Evolutionary conservation across 768 basidiomycete genomes (phyloP), one percentile per base, ranked within the genome.

Genomic region (Boletellus emodensis): DNA sequence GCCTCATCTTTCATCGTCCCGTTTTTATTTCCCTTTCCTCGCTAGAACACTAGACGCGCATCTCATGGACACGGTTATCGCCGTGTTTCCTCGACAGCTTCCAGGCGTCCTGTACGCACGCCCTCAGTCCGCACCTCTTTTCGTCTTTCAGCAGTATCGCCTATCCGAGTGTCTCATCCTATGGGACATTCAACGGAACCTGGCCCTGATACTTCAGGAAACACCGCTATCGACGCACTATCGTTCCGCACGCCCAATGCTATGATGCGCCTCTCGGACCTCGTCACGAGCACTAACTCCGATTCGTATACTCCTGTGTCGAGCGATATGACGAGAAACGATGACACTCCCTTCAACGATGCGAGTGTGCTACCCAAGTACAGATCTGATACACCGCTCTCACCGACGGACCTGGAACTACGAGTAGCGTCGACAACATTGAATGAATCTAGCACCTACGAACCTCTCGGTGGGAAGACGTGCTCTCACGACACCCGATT

Each of bases 321-420:
- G 17, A 57, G 55, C 24, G 53, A 54, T 14, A 41, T 32, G 28
- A 54, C 52, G 15, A 38, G 30, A 1, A 52, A 43, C 30, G 53
- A 48, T 12, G 51, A 52, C 15, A 55, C 52, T 5, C 56, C 67
- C 0, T 66, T 64, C 37, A 64, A 60, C 12, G 59, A 67, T 15
- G 18, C 52, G 1, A 26, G 33, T 36, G 34, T 24, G 6, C 36
- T 63, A 5, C 48, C 54, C 46, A 61, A 63, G 50, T 61, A 52
- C 24, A 41, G 41, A 13, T 3, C 30, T 8, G 55, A 61, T 30
- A 53, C 42, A 4, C 53, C 48, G 1, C 20, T 54, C 17, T 56
- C 56, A 10, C 52, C 40, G 24, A 48, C 46, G 4, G 51, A 58
- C 24, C 14, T 53, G 45, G 54, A 36, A 3, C 12, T 35, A 3